A percentile compares a stretch with the other conserved stretches of the same genome.
These are phyloP conservation scores for Fragaria nilgerrensis DNA, from an alignment of 306 rosid genomes.

Conservation along the genomic window DNA sequence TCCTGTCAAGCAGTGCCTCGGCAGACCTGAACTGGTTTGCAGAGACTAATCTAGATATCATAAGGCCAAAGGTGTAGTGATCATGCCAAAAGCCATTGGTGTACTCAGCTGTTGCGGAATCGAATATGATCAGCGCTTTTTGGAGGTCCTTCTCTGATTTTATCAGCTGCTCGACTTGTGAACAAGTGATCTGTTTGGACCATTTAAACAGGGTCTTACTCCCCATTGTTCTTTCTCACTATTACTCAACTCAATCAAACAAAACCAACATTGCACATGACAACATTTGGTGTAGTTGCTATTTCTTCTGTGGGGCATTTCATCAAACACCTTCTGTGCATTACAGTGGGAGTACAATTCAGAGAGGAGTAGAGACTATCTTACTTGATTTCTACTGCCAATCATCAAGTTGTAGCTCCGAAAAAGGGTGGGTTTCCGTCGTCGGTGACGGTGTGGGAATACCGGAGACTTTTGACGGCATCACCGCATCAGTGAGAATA, in stretches of 20 bases:
- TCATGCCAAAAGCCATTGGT: slow-evolving; percentile 79
- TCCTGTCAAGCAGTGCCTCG: slow-evolving; percentile 65
- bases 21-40: slow-evolving; percentile 74
- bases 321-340: too few relatives aligned
- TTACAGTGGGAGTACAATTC: too few relatives aligned
- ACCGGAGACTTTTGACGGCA: too few relatives aligned
- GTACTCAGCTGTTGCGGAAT: slow-evolving; percentile 78
- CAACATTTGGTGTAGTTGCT: too few relatives aligned
- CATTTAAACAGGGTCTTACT: slow-evolving; percentile 64
- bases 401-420: too few relatives aligned
- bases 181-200: slow-evolving; percentile 56
- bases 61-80: slow-evolving; percentile 57
- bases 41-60: slow-evolving; percentile 60
- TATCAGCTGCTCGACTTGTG: slow-evolving; percentile 64
- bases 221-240: slow-evolving; percentile 40
- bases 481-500: too few relatives aligned
- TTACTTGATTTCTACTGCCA: too few relatives aligned
- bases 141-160: slow-evolving; percentile 59
- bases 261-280: too few relatives aligned
- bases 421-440: too few relatives aligned
- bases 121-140: slow-evolving; percentile 62
- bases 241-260: background rate
- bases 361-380: too few relatives aligned
- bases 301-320: too few relatives aligned
- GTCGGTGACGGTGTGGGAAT: too few relatives aligned